Conservation (phyloP, 2,329 filamentous ascomycete genomes). For the Trichoderma pleuroti region DNA sequence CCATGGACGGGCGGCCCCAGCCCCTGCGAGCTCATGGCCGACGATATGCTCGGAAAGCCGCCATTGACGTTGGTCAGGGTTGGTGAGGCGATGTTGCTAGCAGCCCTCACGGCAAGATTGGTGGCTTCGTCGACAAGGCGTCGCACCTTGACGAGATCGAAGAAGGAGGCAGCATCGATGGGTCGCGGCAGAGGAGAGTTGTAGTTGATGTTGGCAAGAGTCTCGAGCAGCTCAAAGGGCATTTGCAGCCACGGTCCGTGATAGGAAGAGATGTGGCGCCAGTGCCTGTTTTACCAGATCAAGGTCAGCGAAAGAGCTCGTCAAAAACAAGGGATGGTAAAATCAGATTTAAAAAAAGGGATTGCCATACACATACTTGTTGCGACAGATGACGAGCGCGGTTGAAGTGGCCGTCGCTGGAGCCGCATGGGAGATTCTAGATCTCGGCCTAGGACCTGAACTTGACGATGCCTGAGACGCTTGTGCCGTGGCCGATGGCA, state of each 20-base stretch:
- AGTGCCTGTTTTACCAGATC: conserved; percentile 56
- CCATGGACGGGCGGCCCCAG: conserved; percentile 49
- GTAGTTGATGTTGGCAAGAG: conserved; percentile 75
- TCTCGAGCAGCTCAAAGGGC: conserved; percentile 73
- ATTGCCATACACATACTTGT: conserved; percentile 54
- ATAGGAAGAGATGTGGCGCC: conserved; percentile 80
- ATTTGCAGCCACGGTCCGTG: conserved; percentile 81
- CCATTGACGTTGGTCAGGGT: conserved; percentile 56
- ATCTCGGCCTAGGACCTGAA: not conserved
- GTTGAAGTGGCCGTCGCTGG: conserved; percentile 18
- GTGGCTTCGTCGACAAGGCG: conserved; percentile 77
- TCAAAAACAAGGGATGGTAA: not conserved
- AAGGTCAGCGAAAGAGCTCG: not conserved
- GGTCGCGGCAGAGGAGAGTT: conserved; percentile 70
- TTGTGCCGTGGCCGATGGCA: not conserved
- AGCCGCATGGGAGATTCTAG: conserved; percentile 17
- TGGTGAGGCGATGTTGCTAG: conserved; percentile 66
- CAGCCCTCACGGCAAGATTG: conserved; percentile 71
- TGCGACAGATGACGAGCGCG: conserved; percentile 48
- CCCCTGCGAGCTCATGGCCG: conserved; percentile 24
- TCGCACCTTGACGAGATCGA: conserved; percentile 79
- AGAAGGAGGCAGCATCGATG: conserved; percentile 77
- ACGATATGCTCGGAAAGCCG: conserved; percentile 26
- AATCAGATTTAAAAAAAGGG: not conserved
- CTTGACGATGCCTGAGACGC: not conserved